A percentile compares a stretch with the other conserved stretches of the same genome.
Conservation (phyloP, 176 grass and related monocot genomes). For the Oryza rufipogon region DNA sequence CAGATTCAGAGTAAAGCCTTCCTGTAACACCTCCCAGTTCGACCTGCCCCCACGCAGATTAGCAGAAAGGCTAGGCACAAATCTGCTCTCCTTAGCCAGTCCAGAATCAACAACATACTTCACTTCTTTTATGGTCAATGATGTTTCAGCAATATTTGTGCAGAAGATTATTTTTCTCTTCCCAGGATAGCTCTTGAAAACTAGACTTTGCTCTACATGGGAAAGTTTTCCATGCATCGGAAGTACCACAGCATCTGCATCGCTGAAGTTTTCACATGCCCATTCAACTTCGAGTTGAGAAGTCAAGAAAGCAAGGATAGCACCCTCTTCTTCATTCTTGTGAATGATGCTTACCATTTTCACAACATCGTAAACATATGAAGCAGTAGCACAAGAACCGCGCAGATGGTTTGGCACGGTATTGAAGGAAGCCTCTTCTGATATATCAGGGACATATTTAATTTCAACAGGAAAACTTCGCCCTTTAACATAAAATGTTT, state of each 20-base stretch:
- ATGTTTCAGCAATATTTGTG: constrained; percentile 94
- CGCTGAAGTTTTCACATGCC: constrained; percentile 80
- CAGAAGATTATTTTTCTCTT: constrained; percentile 94
- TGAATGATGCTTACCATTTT: constrained; percentile 70
- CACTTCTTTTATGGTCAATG: constrained; percentile 80
- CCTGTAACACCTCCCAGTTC: no score
- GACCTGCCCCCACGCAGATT: no score
- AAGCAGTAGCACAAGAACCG: constrained; percentile 55
- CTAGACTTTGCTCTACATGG: constrained; percentile 64
- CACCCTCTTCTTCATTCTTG: constrained; percentile 78
- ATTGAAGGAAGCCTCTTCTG: constrained; percentile 45
- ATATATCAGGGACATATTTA: constrained; percentile 74
- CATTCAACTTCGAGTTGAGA: constrained; percentile 93
- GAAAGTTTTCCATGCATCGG: constrained; percentile 96
- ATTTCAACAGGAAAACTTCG: constrained; percentile 89
- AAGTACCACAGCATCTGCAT: constrained; percentile 64
- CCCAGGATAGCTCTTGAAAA: constrained; percentile 82
- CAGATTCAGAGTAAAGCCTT: no score
- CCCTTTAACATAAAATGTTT: constrained; percentile 67
- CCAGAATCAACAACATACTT: constrained; percentile 95
- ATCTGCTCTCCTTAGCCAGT: constrained; percentile 84
- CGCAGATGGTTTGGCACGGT: constrained; percentile 6
- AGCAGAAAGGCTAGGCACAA: constrained; percentile 65
- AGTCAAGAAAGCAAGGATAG: constrained; percentile 92
- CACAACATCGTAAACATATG: constrained; percentile 83